A percentile compares a stretch with the other conserved stretches of the same genome.
Conservation (phyloP, 2,329 filamentous ascomycete species). For the Fusarium kyushuense region DNA sequence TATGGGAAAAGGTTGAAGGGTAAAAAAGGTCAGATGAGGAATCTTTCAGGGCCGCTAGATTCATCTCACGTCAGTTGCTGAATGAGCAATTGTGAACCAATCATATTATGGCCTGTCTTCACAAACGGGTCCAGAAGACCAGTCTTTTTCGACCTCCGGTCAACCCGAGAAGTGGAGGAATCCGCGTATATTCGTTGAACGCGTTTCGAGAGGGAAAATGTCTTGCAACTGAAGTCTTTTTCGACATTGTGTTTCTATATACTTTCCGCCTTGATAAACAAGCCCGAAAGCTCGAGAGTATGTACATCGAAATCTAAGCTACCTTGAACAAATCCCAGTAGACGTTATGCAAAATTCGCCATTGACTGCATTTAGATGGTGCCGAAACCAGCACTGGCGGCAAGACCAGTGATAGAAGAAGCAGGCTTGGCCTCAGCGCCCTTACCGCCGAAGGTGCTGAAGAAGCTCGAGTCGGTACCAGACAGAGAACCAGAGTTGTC, state of each 20-base stretch:
- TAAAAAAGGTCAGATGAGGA: background rate
- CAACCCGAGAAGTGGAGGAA: background rate
- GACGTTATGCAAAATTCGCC: background rate
- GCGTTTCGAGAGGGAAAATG: background rate
- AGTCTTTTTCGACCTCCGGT: background rate
- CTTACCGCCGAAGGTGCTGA: conserved; percentile 64
- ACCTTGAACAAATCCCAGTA: background rate
- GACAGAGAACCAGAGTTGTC: conserved; percentile 55
- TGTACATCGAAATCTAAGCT: conserved; percentile 8
- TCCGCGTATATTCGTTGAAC: too few species aligned
- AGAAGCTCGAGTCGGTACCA: conserved; percentile 60
- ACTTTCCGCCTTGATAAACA: background rate
- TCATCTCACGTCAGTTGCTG: background rate
- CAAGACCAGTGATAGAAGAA: conserved; percentile 52
- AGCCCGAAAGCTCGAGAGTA: conserved; percentile 4
- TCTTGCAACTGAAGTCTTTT: conserved; percentile 1
- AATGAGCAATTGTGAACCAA: background rate
- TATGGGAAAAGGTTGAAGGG: rapidly evolving
- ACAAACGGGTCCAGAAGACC: background rate
- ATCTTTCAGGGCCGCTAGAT: background rate
- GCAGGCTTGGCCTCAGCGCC: conserved; percentile 58
- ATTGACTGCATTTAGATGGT: conserved; percentile 48
- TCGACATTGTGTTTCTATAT: conserved; percentile 15
- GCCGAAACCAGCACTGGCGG: conserved; percentile 60
- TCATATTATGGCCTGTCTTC: background rate